These are phyloP conservation scores for Paspalum vaginatum DNA, from an alignment of 176 grass and related monocot genomes.

Conservation along the genomic window DNA sequence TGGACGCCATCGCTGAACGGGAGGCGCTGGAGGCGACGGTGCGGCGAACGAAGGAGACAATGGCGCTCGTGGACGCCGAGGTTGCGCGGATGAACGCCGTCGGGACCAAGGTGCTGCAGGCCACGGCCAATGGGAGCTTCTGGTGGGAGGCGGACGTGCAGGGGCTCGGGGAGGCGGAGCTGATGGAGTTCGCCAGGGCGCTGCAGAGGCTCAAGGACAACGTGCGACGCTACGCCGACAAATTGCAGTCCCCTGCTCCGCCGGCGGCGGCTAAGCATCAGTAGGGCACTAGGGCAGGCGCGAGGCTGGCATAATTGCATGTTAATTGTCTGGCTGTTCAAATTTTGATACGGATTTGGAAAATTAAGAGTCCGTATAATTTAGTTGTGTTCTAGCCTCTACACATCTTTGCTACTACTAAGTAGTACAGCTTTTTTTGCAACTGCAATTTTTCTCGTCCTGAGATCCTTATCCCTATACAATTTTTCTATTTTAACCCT, in stretches of 20 bases:
- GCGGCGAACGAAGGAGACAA: neutral
- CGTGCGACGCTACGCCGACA: neutral
- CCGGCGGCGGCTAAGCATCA: too few relatives aligned
- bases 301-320: too few relatives aligned
- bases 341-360: too few relatives aligned
- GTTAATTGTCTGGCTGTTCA: too few relatives aligned
- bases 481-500: too few relatives aligned
- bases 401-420: too few relatives aligned
- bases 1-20: neutral
- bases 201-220: neutral
- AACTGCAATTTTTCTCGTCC: too few relatives aligned
- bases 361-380: too few relatives aligned
- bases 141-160: conserved; percentile 1
- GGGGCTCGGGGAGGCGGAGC: neutral
- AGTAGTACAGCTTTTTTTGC: too few relatives aligned
- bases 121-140: neutral
- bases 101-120: neutral
- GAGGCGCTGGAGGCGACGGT: neutral
- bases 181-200: neutral
- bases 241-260: neutral
- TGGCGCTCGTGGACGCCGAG: neutral
- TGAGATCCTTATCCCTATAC: too few relatives aligned
- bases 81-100: neutral
- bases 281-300: too few relatives aligned
- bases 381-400: too few relatives aligned